Conservation (phyloP, 73 alveolate species). For the Effrenium voratum region DNA sequence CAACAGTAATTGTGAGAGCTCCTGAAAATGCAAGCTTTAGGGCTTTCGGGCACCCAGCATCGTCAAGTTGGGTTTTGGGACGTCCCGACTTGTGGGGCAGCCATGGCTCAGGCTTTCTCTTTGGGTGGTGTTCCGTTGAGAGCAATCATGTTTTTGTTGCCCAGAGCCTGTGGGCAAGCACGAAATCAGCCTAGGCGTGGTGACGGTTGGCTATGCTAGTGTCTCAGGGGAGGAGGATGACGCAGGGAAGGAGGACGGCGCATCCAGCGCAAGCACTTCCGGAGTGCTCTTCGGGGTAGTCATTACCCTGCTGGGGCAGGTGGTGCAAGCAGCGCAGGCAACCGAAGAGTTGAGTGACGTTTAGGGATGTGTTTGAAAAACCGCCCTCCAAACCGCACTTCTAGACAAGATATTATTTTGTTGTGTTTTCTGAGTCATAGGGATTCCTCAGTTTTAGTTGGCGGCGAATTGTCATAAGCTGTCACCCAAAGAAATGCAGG, state of each 20-base stretch:
- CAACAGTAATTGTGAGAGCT: no score
- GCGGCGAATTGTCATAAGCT: no score
- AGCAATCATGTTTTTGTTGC: not conserved
- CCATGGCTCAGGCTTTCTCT: no score
- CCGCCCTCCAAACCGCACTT: no score
- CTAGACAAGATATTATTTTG: no score
- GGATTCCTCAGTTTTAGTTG: no score
- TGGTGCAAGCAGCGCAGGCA: slow-evolving; percentile 87
- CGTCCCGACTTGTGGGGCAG: no score
- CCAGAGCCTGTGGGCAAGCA: not conserved
- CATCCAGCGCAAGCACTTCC: not conserved
- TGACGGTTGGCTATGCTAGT: slow-evolving; percentile 87
- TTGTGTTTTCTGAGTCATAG: no score
- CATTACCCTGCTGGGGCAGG: slow-evolving; percentile 61
- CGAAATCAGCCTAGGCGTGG: slow-evolving; percentile 19
- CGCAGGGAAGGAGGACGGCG: not conserved
- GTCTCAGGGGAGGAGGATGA: slow-evolving; percentile 29
- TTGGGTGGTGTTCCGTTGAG: not conserved
- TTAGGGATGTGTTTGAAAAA: not conserved
- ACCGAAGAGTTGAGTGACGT: not conserved
- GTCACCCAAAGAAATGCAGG: no score
- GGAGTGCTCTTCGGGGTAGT: slow-evolving; percentile 66
- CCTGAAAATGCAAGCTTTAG: no score
- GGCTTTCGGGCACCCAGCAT: no score
- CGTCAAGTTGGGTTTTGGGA: no score